phyloP scores from a whole-genome alignment of 768 basidiomycete genomes.

The Tulasnella sp. region DNA sequence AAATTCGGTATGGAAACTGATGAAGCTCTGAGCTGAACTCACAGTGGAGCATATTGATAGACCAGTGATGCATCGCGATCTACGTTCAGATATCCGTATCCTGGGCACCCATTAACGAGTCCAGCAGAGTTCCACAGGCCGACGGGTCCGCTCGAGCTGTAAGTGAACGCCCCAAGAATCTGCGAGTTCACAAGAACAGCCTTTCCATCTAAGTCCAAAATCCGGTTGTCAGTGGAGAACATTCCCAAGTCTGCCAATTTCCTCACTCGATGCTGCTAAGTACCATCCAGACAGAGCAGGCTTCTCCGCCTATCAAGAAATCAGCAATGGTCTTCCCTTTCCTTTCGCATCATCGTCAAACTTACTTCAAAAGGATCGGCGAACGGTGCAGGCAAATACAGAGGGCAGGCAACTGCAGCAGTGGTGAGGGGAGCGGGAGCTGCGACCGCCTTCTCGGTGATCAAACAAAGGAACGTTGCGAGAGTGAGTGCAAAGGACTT shows the following conservation, averaged over 20 bases:
- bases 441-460: not conserved
- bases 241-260: not conserved
- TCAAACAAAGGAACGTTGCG: not conserved
- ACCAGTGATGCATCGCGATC: not conserved
- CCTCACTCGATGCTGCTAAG: not conserved
- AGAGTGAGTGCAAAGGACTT: not conserved
- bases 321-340: not conserved
- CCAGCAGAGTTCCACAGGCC: not conserved
- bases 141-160: not conserved
- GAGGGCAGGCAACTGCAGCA: not conserved
- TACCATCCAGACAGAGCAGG: not conserved
- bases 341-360: no score
- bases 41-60: not conserved
- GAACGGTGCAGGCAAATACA: not conserved
- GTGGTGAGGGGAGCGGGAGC: not conserved
- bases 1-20: not conserved
- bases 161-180: not conserved
- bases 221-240: not conserved
- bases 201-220: not conserved
- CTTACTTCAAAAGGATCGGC: not conserved
- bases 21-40: not conserved
- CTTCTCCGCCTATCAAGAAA: not conserved
- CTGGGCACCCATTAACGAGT: no score
- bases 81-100: not conserved
- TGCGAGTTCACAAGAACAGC: not conserved